Base-by-base conservation (phyloP, 768 basidiomycete species). In the Suillus subalutaceus region DNA sequence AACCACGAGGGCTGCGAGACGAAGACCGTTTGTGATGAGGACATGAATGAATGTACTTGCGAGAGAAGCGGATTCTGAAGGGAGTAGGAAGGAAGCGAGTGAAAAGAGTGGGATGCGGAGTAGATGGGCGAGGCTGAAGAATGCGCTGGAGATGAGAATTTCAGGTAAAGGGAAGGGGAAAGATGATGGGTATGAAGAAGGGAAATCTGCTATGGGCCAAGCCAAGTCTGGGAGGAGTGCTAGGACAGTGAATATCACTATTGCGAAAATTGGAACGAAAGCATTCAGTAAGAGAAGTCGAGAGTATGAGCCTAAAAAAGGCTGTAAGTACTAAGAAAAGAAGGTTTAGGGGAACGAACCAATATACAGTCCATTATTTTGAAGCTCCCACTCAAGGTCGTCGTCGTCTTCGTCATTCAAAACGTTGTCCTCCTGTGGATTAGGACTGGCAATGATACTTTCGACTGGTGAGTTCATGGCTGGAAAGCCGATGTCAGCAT, bases 81-180 rank as follows among this genome's bases (percentile, higher is more conserved):
- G 71, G 18, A 72, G 67, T 12, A 73, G 65, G 72, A 72, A 62
- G 67, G 78, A 81, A 9, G 83, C 79, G 32, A 83, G 59, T 15
- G 70, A 57, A 66, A 74, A 77, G 59, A 74, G 44, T 77, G 68
- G 67, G 75, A 80, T 55, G 78, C 76, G 66, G 72, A 69, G 63
- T 72, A 72, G 53, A 76, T 74, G 55, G 70, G 74, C 63, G 67
- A 75, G 66, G 53, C 77, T 67, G 61, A 78, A 94, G 56, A 93
- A 79, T 4, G 87, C 83, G 20, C 82, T 81, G 0, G 90, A 85
- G 53, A 86, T 77, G 63, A 91, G 71, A 20, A 92, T 70, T 75
- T 93, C 90, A 13, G 89, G 87, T 20, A 91, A 69, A 1, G 91
- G 90, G 37, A 83, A 85, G 3, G 86, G 87, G 71, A 90, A 84